Evolutionary conservation across 306 rosid genomes (phyloP).

Genomic region (Potentilla sterilis): DNA sequence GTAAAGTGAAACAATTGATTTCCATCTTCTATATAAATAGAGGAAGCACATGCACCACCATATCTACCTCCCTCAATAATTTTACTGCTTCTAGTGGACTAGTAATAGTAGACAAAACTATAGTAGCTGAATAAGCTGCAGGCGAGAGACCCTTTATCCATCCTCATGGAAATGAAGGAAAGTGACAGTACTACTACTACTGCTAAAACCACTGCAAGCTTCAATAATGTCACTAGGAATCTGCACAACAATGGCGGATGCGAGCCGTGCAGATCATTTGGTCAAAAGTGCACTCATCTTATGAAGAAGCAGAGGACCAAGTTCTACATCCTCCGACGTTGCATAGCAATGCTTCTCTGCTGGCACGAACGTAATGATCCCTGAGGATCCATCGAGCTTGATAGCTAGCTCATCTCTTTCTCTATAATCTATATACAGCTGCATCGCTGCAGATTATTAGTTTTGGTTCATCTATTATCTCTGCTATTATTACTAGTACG

Average conservation of each 20-base stretch:
- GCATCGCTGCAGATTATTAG: slow-evolving; percentile 2
- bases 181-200: slow-evolving; percentile 21
- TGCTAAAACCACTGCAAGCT: background rate
- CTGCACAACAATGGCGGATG: slow-evolving; percentile 26
- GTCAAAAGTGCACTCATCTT: slow-evolving; percentile 58
- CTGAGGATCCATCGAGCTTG: background rate
- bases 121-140: background rate
- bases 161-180: slow-evolving; percentile 48
- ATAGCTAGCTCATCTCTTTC: background rate
- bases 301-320: slow-evolving; percentile 85
- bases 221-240: slow-evolving; percentile 6
- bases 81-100: slow-evolving; percentile 11
- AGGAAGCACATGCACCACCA: slow-evolving; percentile 3
- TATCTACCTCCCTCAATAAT: slow-evolving; percentile 8
- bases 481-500: no score
- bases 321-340: slow-evolving; percentile 85
- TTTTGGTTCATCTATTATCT: background rate
- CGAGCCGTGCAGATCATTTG: slow-evolving; percentile 59
- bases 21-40: background rate
- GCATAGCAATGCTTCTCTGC: slow-evolving; percentile 78
- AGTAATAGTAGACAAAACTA: background rate
- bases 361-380: slow-evolving; percentile 65
- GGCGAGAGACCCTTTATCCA: slow-evolving; percentile 6
- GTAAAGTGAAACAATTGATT: background rate
- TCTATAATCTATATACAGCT: background rate